Base-by-base conservation (phyloP, 2,329 filamentous ascomycete species). In the Verticillium nubilum region DNA sequence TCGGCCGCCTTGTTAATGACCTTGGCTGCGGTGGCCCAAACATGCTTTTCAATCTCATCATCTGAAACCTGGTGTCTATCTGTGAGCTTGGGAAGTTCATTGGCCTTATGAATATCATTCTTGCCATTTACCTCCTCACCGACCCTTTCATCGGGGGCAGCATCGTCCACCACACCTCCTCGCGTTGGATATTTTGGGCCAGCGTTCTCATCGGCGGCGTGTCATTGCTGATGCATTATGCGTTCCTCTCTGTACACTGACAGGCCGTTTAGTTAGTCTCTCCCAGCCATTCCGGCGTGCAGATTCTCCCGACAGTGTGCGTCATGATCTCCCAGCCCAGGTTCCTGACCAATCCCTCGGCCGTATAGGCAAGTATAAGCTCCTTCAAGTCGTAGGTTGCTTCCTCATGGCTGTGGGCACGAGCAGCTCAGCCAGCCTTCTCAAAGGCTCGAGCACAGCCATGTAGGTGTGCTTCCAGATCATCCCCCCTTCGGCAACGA, bases 61-160 rank as follows among this genome's bases (percentile, higher is more conserved):
- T 76, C 27, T 67, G 70, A 4, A 74, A 76, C 64, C 57, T 77
- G 59, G 73, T 83, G 0, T 78, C 80, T 0, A 65, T 84, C 10
- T 68, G 75, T 2, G 71, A 81, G 60, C 68, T 80, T 57, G 75
- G 76, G 4, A 73, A 72, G 6, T 81, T 74, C 56, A 66, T 75
- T 52, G 67, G 62, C 3, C 62, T 74, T 19, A 60, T 75, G 5
- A 56, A 70, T 47, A 56, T 66, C n/a, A 63, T 73, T 1, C 70
- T 68, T 56, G 69, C 68, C 15, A 58, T 78, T 2, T 76, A 73
- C 0, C 70, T 68, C 19, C 63, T 67, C 4, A 56, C 61, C 29
- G 56, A 42, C n/a, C 60, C 62, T 2, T 50, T 60, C 10, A 28
- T 63, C 13, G 60, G 62, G 3, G 62, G 62, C 2, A 19, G 57